Percentiles rank a stretch among this genome's conserved stretches.
These are phyloP conservation scores for Penicillium soppii DNA, from an alignment of 495 filamentous ascomycete genomes.

Conservation along the genomic window DNA sequence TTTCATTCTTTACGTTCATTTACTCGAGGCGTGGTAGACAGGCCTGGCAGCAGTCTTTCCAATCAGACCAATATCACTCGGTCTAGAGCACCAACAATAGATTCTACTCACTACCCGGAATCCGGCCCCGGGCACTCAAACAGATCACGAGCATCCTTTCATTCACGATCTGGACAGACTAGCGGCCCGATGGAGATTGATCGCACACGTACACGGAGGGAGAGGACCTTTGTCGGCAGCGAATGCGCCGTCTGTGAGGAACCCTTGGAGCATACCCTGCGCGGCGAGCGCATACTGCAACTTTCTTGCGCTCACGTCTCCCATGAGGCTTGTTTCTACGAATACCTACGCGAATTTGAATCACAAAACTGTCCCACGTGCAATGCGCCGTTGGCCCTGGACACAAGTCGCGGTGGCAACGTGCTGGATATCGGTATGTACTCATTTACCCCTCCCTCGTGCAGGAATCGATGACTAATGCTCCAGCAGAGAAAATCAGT, in stretches of 20 bases:
- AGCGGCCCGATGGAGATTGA: constrained; percentile 77
- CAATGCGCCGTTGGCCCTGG: constrained; percentile 86
- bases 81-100: constrained; percentile 30
- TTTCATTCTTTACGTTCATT: constrained; percentile 36
- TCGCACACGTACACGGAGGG: constrained; percentile 75
- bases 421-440: constrained; percentile 86
- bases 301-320: constrained; percentile 95
- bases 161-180: constrained; percentile 56
- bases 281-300: constrained; percentile 91
- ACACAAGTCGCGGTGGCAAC: constrained; percentile 94
- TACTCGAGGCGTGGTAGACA: constrained; percentile 25
- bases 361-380: constrained; percentile 94
- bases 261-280: constrained; percentile 92
- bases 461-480: constrained; percentile 6
- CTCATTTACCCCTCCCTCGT: background rate
- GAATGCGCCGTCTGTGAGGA: constrained; percentile 98
- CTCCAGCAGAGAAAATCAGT: constrained; percentile 80
- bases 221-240: constrained; percentile 91
- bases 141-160: constrained; percentile 43
- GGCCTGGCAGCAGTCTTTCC: constrained; percentile 30
- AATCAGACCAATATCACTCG: constrained; percentile 27
- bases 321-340: constrained; percentile 98
- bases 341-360: constrained; percentile 94
- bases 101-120: constrained; percentile 19
- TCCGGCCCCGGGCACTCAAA: constrained; percentile 28